Percentiles rank a stretch among this genome's conserved stretches.
Evolutionary conservation across 805 yeast species (phyloP).

Genomic region (Sungouiozyma ichnusensis): DNA sequence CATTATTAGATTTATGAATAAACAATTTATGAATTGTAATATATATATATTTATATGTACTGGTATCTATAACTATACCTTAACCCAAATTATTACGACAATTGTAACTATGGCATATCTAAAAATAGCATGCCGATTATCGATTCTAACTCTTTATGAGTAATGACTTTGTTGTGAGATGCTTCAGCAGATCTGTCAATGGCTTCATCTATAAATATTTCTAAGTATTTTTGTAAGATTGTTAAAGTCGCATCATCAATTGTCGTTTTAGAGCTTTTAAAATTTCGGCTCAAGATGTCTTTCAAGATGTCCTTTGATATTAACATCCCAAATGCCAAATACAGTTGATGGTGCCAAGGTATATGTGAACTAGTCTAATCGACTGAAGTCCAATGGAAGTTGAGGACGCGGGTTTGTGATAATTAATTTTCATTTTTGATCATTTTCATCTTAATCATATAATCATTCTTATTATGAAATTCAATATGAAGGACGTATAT

Average conservation of each 20-base stretch:
- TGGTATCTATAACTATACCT: constrained; percentile 2
- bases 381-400: too few relatives aligned
- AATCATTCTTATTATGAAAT: background rate
- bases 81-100: background rate
- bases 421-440: too few relatives aligned
- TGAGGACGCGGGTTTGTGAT: too few relatives aligned
- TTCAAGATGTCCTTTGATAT: constrained; percentile 18
- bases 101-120: constrained; percentile 18
- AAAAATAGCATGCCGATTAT: constrained; percentile 24
- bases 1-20: constrained; percentile 6
- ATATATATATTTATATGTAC: constrained; percentile 2
- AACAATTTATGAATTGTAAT: constrained; percentile 5
- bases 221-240: constrained; percentile 19
- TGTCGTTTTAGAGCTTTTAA: constrained; percentile 12
- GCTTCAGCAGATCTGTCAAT: constrained; percentile 22
- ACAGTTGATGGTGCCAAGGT: too few relatives aligned
- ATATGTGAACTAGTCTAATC: too few relatives aligned
- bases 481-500: background rate
- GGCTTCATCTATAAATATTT: constrained; percentile 23
- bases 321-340: constrained; percentile 3
- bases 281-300: constrained; percentile 14
- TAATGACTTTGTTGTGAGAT: constrained; percentile 11
- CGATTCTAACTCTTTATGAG: constrained; percentile 22
- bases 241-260: constrained; percentile 16
- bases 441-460: too few relatives aligned